Percentiles rank a stretch among this genome's conserved stretches.
Evolutionary conservation across 345 rosid species (phyloP).

Genomic region (Luvunga scandens): DNA sequence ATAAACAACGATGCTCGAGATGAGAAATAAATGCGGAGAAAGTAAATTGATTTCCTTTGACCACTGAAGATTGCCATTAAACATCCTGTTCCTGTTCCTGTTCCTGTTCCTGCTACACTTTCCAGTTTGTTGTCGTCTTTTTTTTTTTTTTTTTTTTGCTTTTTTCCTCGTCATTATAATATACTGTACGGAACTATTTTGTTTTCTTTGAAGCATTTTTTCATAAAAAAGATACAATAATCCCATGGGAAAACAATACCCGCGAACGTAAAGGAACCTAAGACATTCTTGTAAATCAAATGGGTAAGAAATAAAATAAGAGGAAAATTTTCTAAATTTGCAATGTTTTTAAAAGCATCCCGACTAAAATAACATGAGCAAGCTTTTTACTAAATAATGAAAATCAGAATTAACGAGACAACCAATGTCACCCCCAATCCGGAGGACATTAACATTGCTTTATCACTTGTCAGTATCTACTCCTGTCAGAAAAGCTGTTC

Average conservation of each 20-base stretch:
- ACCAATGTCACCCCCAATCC: background rate
- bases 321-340: too few relatives aligned
- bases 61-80: background rate
- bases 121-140: too few relatives aligned
- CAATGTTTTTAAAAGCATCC: too few relatives aligned
- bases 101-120: too few relatives aligned
- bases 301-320: too few relatives aligned
- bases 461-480: background rate
- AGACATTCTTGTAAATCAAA: too few relatives aligned
- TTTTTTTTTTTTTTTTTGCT: too few relatives aligned
- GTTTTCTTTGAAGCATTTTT: background rate
- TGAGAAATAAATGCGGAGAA: background rate
- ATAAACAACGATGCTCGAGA: background rate
- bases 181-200: background rate
- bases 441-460: background rate
- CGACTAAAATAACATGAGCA: background rate
- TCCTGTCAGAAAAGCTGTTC: background rate
- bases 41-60: background rate
- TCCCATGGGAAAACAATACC: too few relatives aligned
- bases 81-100: too few relatives aligned
- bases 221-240: background rate
- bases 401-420: background rate
- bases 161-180: too few relatives aligned
- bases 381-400: background rate
- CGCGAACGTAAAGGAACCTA: too few relatives aligned